Base-by-base conservation (phyloP, 257 asterid species). In the Avicennia marina region DNA sequence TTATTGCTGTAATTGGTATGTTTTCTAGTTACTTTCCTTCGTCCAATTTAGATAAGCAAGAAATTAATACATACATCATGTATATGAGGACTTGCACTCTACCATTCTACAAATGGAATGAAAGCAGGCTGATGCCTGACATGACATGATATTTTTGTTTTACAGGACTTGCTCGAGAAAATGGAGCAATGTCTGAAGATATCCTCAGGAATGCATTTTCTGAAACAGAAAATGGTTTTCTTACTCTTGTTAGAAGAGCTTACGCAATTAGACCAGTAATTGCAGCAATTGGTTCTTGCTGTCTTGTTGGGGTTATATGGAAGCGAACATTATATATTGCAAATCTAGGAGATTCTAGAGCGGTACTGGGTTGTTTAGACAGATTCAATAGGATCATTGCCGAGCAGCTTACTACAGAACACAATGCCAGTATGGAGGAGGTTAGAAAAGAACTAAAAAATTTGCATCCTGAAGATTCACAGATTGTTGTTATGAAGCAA, bases 341-440 rank as follows among this genome's bases (percentile, higher is more conserved):
- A 52, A 86, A 90, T 66, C 65, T 90, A 27, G 97, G 97, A 15
- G 94, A 87, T 67, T 90, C 94, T 3, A 70, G 94, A 70, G 96
- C 96, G 12, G 94, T 87, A 9, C 38, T 90, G 32, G 97, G 93
- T 56, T 61, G 41, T 60, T 52, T 60, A 22, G 77, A 69, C 59
- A 66, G 69, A 16, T 69, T 73, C 1, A 71, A 79, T 52, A 68
- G 49, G 53, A 68, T 85, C 17, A 49, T 58, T 7, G 88, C 95
- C 2, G 84, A 83, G 66, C 94, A 86, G 75, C 81, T 86, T 53
- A 86, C 93, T 4, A 45, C 22, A 50, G 95, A 89, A 36, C 95
- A 89, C 58, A 83, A 83, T 75, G 94, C 84, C 48, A 54, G 76
- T 47, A 40, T 59, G 56, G 81, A 76, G 66, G 85, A 78, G 53